These are phyloP conservation scores for Dothideomycetidae sp. DNA, from an alignment of 2,329 filamentous ascomycete genomes.

Conservation along the genomic window DNA sequence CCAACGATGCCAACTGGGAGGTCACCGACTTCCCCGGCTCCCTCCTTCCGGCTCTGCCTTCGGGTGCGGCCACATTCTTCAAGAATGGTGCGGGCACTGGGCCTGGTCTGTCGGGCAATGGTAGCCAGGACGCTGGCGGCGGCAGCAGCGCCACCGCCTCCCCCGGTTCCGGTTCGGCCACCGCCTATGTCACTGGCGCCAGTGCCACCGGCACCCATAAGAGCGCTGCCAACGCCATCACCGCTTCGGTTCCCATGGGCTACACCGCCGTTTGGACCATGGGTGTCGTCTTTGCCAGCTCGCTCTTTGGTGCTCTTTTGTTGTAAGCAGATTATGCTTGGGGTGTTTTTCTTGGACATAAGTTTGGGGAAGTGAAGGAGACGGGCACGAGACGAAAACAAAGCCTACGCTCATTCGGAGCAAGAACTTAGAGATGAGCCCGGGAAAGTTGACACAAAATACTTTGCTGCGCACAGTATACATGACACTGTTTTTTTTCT, in stretches of 20 bases:
- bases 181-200: slow-evolving; percentile 21
- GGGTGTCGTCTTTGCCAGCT: slow-evolving; percentile 1
- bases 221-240: not conserved
- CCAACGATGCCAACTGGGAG: slow-evolving; percentile 41
- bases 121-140: slow-evolving; percentile 42
- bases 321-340: slow-evolving; percentile 4
- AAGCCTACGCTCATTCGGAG: too few relatives aligned
- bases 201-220: not conserved
- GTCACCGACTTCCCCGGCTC: slow-evolving; percentile 33
- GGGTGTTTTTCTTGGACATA: slow-evolving; percentile 5
- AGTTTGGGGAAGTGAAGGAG: too few relatives aligned
- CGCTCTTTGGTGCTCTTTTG: slow-evolving; percentile 2
- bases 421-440: too few relatives aligned
- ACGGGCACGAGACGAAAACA: too few relatives aligned
- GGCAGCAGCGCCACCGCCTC: slow-evolving; percentile 34
- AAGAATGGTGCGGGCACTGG: slow-evolving; percentile 43
- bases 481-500: too few relatives aligned
- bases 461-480: too few relatives aligned
- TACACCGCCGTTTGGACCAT: slow-evolving; percentile 3
- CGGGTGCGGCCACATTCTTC: slow-evolving; percentile 42
- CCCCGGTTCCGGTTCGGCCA: slow-evolving; percentile 36
- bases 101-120: slow-evolving; percentile 40
- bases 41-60: slow-evolving; percentile 42
- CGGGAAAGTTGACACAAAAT: too few relatives aligned
- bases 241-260: not conserved